A percentile compares a stretch with the other conserved stretches of the same genome.
phyloP scores from a whole-genome alignment of 202 grass and related monocot species.

The Panicum hallii region DNA sequence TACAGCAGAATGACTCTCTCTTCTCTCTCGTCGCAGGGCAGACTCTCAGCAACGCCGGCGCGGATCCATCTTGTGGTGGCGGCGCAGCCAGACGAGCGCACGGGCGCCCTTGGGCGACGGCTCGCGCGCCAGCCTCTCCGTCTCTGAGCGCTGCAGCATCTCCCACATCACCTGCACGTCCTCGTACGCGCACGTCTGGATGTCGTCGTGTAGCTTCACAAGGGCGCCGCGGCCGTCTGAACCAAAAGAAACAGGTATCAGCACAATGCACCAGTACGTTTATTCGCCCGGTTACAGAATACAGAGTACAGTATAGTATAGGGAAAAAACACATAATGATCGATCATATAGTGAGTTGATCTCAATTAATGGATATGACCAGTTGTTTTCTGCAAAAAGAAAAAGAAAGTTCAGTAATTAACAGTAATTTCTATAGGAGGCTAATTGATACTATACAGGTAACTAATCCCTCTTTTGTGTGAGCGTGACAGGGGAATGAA shows the following conservation, averaged over 20 bases:
- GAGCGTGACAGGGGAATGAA: background rate
- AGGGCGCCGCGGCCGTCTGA: slow-evolving; percentile 45
- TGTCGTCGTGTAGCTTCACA: slow-evolving; percentile 64
- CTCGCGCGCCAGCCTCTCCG: slow-evolving; percentile 33
- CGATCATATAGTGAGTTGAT: background rate
- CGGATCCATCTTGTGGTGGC: slow-evolving; percentile 35
- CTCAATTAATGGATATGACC: background rate
- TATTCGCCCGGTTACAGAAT: background rate
- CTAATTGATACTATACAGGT: background rate
- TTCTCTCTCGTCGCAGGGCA: background rate
- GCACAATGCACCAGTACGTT: background rate
- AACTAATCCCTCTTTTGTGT: background rate
- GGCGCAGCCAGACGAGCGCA: slow-evolving; percentile 38
- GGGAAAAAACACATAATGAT: background rate
- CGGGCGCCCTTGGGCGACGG: slow-evolving; percentile 32
- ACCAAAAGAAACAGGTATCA: background rate
- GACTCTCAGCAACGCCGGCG: background rate
- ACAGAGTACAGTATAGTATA: background rate
- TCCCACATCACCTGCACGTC: slow-evolving; percentile 87
- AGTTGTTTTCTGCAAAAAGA: background rate
- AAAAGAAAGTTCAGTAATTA: background rate
- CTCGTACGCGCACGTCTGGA: slow-evolving; percentile 65
- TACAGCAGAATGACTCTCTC: slow-evolving; percentile 17
- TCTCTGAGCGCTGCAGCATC: slow-evolving; percentile 60
- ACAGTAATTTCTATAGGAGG: background rate